Evolutionary conservation across 192 early-diverging fungal species (phyloP), one percentile per base, ranked within the genome.

Genomic region (Haplosporangium gracile): DNA sequence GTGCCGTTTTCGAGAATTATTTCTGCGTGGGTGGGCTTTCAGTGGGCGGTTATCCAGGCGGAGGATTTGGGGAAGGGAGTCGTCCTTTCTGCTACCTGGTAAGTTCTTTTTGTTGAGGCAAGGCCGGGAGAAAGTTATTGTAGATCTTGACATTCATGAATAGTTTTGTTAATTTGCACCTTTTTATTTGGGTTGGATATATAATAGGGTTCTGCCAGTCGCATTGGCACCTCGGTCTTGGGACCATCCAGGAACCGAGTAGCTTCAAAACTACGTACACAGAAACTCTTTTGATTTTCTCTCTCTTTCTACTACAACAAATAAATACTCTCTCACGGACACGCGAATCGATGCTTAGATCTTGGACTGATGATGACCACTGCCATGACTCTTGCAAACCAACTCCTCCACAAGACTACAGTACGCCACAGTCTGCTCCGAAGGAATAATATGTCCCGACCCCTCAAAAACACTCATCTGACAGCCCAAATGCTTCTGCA

Each of bases 81-180:
- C 43, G 80, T 89, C 29, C 43, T 89, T 5, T 83, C 85, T 11
- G 89, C 89, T n/a, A 89, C 89, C 36, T 89, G 89, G 89, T 89
- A 89, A 84, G 11, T 68, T 60, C 32, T 70, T 53, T 57, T 4
- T 75, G 2, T 29, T 24, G 43, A 10, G 11, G 39, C 43, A 13
- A 2, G 11, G 38, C 51, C 72, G 26, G 24, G 20, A 4, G 18
- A 43, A 68, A 68, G 38, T 39, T 11, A 29, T 0, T 34, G 18
- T 20, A 18, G 20, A 51, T 0, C 49, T 20, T 47, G 20, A 26
- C 49, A 15, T 34, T 32, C 16, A 20, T 11, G 13, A 16, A 57
- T 36, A 42, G 26, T 26, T 3, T 51, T 51, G 42, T 26, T 7
- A 45, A 71, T 38, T 24, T 20, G 18, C 15, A 13, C 43, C n/a